Conservation (phyloP, 805 yeast species). For the Candida sonorensis region DNA sequence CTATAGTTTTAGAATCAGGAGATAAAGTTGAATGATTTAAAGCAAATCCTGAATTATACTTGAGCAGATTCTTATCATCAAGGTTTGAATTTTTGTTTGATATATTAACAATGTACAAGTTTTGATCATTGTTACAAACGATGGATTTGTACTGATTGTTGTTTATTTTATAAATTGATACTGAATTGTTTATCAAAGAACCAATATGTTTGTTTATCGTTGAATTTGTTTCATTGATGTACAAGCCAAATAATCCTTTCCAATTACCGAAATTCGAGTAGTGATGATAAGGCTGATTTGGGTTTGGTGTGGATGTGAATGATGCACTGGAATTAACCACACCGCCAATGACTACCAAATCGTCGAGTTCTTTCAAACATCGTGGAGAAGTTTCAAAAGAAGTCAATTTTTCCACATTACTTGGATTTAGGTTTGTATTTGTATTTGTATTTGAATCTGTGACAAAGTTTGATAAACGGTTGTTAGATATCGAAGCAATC, state of each 20-base stretch:
- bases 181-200: constrained; percentile 77
- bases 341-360: constrained; percentile 44
- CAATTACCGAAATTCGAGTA: constrained; percentile 27
- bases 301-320: constrained; percentile 3
- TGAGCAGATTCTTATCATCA: constrained; percentile 8
- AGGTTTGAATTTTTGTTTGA: constrained; percentile 35
- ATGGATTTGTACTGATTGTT: constrained; percentile 46
- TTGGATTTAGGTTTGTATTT: constrained; percentile 12
- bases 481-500: no score
- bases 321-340: constrained; percentile 21
- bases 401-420: constrained; percentile 32
- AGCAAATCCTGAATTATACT: constrained; percentile 52
- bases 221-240: constrained; percentile 41
- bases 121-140: constrained; percentile 79
- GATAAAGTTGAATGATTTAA: constrained; percentile 69
- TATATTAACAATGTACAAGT: constrained; percentile 60
- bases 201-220: constrained; percentile 57
- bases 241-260: constrained; percentile 61
- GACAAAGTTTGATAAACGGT: no score
- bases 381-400: constrained; percentile 69
- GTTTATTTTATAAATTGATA: constrained; percentile 41
- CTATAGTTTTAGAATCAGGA: constrained; percentile 51
- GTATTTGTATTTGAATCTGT: no score
- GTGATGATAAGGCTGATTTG: constrained; percentile 16
- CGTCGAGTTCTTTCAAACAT: constrained; percentile 57